A percentile compares a stretch with the other conserved stretches of the same genome.
Conservation (phyloP, 2,329 filamentous ascomycete species). For the Xylariaceae sp. region DNA sequence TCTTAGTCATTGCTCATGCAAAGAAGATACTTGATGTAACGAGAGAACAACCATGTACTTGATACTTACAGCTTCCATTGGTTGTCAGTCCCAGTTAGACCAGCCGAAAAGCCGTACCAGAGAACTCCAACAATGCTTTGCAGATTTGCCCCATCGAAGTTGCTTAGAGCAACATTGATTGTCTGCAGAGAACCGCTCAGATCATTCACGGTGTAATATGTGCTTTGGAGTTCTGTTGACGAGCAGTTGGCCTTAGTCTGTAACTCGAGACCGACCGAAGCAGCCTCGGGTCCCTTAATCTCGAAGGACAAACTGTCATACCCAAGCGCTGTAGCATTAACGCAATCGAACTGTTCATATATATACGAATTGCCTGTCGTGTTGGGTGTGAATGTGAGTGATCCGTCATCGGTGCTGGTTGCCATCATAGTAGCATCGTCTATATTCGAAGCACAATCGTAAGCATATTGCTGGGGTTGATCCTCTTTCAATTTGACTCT, state of each 20-base stretch:
- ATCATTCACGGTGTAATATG: conserved; percentile 42
- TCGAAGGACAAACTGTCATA: conserved; percentile 28
- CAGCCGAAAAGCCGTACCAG: conserved; percentile 32
- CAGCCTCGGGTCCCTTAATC: conserved; percentile 30
- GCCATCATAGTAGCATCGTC: conserved; percentile 30
- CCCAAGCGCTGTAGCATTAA: conserved; percentile 16
- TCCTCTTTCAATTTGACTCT: neutral
- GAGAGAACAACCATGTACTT: too few species aligned
- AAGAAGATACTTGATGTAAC: too few species aligned
- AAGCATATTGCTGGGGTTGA: neutral
- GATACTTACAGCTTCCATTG: conserved; percentile 46
- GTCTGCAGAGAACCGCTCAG: conserved; percentile 50
- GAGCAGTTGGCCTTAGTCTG: conserved; percentile 25
- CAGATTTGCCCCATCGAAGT: conserved; percentile 46
- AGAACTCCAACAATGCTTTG: conserved; percentile 47
- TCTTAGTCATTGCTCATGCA: too few species aligned
- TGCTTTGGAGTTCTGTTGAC: conserved; percentile 34
- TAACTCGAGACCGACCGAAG: conserved; percentile 31
- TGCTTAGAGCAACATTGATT: conserved; percentile 48
- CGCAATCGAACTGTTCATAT: conserved; percentile 29
- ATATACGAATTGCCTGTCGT: conserved; percentile 25
- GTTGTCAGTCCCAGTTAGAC: conserved; percentile 32
- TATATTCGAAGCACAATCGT: conserved; percentile 11
- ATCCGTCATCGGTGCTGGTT: conserved; percentile 21
- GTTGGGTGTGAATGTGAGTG: conserved; percentile 27